A percentile compares a stretch with the other conserved stretches of the same genome.
Conservation (phyloP, 164 flowering plant genomes). For the Taxillus chinensis region DNA sequence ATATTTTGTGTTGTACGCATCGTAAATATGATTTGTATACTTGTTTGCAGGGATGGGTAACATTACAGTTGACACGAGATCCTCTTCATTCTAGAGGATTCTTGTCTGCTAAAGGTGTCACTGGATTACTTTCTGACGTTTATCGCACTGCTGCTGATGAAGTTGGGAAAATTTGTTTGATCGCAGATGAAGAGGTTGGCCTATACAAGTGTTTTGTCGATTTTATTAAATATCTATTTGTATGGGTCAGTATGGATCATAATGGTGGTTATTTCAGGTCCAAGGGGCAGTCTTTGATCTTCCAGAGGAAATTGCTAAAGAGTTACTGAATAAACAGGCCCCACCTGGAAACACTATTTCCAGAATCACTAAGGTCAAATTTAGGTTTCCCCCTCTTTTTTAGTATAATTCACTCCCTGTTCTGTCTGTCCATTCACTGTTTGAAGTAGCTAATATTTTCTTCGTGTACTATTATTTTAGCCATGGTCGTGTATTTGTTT, state of each 20-base stretch:
- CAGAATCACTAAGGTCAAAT: constrained; percentile 66
- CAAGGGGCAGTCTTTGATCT: constrained; percentile 98
- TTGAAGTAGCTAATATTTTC: neutral
- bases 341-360: constrained; percentile 76
- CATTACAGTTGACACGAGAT: constrained; percentile 78
- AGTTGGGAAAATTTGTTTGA: constrained; percentile 74
- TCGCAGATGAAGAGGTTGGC: constrained; percentile 88
- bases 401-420: neutral
- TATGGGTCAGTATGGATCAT: neutral
- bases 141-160: constrained; percentile 88
- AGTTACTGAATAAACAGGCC: constrained; percentile 49
- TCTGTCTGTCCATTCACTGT: neutral
- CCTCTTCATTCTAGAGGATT: constrained; percentile 46
- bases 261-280: constrained; percentile 36
- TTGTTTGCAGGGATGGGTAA: constrained; percentile 71
- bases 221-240: neutral
- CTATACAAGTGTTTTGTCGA: neutral
- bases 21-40: neutral
- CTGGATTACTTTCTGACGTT: constrained; percentile 79
- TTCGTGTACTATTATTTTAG: neutral
- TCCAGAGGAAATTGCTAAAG: constrained; percentile 94
- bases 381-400: neutral
- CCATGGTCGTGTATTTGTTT: too few relatives aligned
- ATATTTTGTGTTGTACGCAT: too few relatives aligned
- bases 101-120: constrained; percentile 79